Evolutionary conservation across 2,329 filamentous ascomycete species (phyloP), one percentile per base, ranked within the genome.

Genomic region (Xylaria sp.): DNA sequence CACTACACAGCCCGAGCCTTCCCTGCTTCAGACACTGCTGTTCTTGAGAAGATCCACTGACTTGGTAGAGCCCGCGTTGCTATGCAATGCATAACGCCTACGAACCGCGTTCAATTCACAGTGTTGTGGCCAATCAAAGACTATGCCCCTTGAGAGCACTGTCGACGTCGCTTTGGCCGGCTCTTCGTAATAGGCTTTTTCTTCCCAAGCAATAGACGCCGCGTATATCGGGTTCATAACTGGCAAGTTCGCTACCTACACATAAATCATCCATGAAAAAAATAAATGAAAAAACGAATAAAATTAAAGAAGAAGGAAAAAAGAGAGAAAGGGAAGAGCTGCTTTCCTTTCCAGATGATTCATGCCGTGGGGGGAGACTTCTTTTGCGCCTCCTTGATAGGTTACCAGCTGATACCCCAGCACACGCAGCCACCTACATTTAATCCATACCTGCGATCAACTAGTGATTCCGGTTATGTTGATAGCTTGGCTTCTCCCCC

Each of bases 61-160:
- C 29, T 44, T 42, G 34, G 24, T 44, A 54, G 46, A 41, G 48
- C 46, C 47, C 50, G 45, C 18, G 37, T 52, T 40, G 52, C 48
- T 54, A 56, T 55, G 58, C 49, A 49, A 51, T 26, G 52, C 48
- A 38, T 19, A 42, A 48, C 34, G 39, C 40, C 54, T 54, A 44
- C 57, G 46, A 55, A 34, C 48, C 47, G 37, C 47, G 42, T 53
- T 56, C 52, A 56, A 52, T 52, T 49, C 49, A 50, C 54, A 37
- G 38, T 34, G 26, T 53, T n/a, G 55, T 52, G 51, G 54, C 58
- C 58, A 60, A 60, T 60, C 52, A 60, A 39, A 21, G 26, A 20
- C 16, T 8, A 39, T 29, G 13, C 29, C 34, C 18, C 38, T 39
- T 34, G 18, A 46, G 48, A 40, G 43, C 50, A 55, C 56, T 56